Evolutionary conservation across 1,284 basidiomycete species (phyloP), one percentile per base, ranked within the genome.

Genomic region (Tetrapyrgos nigripes): DNA sequence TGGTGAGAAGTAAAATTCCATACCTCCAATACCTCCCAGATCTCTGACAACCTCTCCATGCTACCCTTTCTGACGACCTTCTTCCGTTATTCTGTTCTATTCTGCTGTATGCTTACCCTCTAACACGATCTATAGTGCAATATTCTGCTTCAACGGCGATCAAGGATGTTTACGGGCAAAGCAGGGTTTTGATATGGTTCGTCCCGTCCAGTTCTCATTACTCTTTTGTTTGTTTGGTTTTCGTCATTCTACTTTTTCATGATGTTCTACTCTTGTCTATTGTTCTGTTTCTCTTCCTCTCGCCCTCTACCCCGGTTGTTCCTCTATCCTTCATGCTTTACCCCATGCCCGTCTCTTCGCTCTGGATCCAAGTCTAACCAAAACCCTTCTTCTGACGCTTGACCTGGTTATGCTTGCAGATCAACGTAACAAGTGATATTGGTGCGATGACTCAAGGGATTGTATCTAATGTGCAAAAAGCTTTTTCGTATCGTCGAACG

Each of bases 1-100:
- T 86, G 49, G 73, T 84, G 4, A 89, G 92, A 44, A 82, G 87
- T 58, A 74, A 75, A 23, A 83, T 89, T 33, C 73, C 86, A 77
- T 31, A 79, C 73, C 1, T 75, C 85, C 0, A 84, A 91, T 59
- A 70, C 65, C 24, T 79, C 81, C 88, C 58, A 2, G n/a, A n/a
- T 35, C 17, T 84, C 88, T 88, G 58, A 53, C n/a, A n/a, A 40
- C 5, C 6, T 40, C 19, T 17, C 19, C 6, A 40, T 9, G 19
- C 17, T 40, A 40, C 37, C 5, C 4, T 11, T 9, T 17, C 24
- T 51, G 23, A 35, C 24, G 14, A 31, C 27, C 27, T 48, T 26
- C 17, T 26, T 17, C 11, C 3, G 14, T 48, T 14, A n/a, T 19
- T 23, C 5, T 2, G 14, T 17, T 24, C n/a, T 19, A 5, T 52